Base-by-base conservation (phyloP, 495 filamentous ascomycete species). In the Tuber aestivum region DNA sequence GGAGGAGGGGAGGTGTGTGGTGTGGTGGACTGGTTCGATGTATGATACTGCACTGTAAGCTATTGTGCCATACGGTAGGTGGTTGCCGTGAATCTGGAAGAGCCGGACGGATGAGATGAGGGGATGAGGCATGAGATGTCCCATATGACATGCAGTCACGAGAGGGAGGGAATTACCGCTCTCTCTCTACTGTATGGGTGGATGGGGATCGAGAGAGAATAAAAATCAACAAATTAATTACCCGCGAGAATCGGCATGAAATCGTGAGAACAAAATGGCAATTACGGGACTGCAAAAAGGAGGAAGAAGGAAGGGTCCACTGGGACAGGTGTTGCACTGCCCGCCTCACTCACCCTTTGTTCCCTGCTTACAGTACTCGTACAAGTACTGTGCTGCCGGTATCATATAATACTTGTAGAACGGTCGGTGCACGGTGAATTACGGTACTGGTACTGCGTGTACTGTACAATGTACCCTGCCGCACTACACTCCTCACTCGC, bases 291-390 rank as follows among this genome's bases (percentile, higher is more conserved):
- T 40, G 38, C 38, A 2, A 40, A 40, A 40, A 40, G 42, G 10
- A 42, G 4, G 5, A 32, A 65, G n/a, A 12, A 65, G 23, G 56
- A 65, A 65, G 50, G 50, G 71, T 37, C 16, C 23, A 42, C 74
- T 70, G 48, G 69, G 73, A 56, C 61, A 71, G 72, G 74, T 38
- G 42, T 45, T 75, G 75, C 77, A 79, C 76, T 78, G 77, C 77
- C 77, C 69, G 68, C 75, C 69, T 41, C 72, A 74, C 70, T 71
- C 71, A 56, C 61, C 45, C 41, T 21, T 23, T 42, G 68, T 68
- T 45, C 65, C 45, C 61, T 72, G 44, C 70, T 75, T 79, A 41
- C 7, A 7, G 38, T 40, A 40, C n/a, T 40, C 38, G 7, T 40
- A 40, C 7, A n/a, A n/a, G n/a, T 40, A 40, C 38, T 40, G n/a